A percentile compares a stretch with the other conserved stretches of the same genome.
phyloP scores from a whole-genome alignment of 2,329 filamentous ascomycete species.

The Trichoderma harzianum region DNA sequence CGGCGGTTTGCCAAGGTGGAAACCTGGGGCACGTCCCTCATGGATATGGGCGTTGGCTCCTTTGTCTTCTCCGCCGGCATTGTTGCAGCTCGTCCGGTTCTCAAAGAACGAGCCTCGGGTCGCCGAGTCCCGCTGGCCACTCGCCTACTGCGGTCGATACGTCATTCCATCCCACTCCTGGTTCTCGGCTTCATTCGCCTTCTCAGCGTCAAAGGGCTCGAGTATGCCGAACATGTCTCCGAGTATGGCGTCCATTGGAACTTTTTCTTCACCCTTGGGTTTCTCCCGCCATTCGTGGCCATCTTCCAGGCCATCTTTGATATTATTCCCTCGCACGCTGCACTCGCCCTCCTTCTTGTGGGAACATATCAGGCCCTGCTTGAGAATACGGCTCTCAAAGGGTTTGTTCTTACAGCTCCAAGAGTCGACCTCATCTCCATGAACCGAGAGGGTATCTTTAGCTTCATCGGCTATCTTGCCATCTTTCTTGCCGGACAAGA shows the following conservation, averaged over 20 bases:
- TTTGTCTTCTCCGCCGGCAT: constrained; percentile 94
- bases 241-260: constrained; percentile 99
- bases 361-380: constrained; percentile 71
- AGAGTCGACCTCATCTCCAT: constrained; percentile 76
- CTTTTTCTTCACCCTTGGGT: constrained; percentile 94
- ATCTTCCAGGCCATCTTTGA: constrained; percentile 71
- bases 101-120: constrained; percentile 63
- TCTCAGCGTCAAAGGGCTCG: constrained; percentile 85
- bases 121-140: constrained; percentile 47
- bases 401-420: constrained; percentile 78
- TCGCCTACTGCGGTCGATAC: constrained; percentile 64
- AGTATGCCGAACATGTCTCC: constrained; percentile 95
- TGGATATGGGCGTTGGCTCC: constrained; percentile 95
- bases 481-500: constrained; percentile 92
- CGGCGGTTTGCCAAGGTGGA: constrained; percentile 96
- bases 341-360: constrained; percentile 66
- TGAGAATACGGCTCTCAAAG: constrained; percentile 73
- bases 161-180: constrained; percentile 80
- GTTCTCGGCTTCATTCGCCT: constrained; percentile 76
- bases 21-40: constrained; percentile 98
- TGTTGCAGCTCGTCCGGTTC: constrained; percentile 77
- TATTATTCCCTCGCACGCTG: constrained; percentile 71
- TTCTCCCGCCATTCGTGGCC: constrained; percentile 85
- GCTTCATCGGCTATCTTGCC: constrained; percentile 87
- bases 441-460: constrained; percentile 95